Evolutionary conservation across 108 stramenopile genomes (phyloP), one percentile per base, ranked within the genome.

Genomic region (Bacterosira constricta): DNA sequence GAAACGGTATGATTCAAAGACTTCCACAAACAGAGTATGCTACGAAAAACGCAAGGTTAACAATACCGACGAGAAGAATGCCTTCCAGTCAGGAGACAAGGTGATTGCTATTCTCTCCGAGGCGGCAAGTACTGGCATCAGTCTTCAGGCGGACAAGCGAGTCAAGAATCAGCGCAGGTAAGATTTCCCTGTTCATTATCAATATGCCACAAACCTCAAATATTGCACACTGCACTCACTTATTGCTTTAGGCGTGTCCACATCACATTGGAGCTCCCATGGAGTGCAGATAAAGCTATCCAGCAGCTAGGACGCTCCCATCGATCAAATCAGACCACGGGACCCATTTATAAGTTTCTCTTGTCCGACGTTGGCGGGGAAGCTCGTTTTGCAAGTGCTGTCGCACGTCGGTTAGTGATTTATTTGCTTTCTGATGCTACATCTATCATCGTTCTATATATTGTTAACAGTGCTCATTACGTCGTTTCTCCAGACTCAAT

Each of bases 201-300:
- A n/a, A n/a, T n/a, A n/a, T n/a, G n/a, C n/a, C n/a, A n/a, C n/a
- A n/a, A n/a, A n/a, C n/a, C n/a, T n/a, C n/a, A n/a, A n/a, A n/a
- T n/a, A n/a, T n/a, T n/a, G n/a, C n/a, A n/a, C n/a, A n/a, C n/a
- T n/a, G n/a, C n/a, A n/a, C n/a, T n/a, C n/a, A n/a, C n/a, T n/a
- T n/a, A n/a, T n/a, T n/a, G 11, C 67, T n/a, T n/a, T n/a, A n/a
- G 83, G 7, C 71, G 90, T 9, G 77, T 86, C 4, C 90, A 91
- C 75, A 78, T 89, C 46, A 89, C 88, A 12, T 52, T 89, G 34
- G 90, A 91, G 82, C 85, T 91, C 3, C 84, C 90, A 42, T 91
- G 90, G 90, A 60, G 73, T 23, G 90, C 90, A 1, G 90, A 91
- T 66, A 88, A 86, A 60, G 87, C 87, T 8, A 84, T 90, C 30